These are phyloP conservation scores for Pleurotus sapidus DNA, from an alignment of 768 basidiomycete genomes.

Conservation along the genomic window DNA sequence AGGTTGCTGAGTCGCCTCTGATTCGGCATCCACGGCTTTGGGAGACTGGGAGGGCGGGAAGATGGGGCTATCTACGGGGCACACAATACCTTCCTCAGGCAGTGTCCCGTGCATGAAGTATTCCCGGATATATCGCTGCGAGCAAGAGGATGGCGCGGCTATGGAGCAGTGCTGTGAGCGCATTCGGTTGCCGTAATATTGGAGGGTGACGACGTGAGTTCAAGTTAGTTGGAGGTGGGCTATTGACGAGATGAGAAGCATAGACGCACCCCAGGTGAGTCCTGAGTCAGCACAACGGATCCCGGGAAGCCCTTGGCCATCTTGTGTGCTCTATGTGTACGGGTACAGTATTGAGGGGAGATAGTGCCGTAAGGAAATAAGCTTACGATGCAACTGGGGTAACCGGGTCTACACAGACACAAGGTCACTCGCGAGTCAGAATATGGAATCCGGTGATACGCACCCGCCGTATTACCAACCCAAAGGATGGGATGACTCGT, in stretches of 20 bases:
- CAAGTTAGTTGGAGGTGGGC: too few species aligned
- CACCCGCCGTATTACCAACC: constrained; percentile 38
- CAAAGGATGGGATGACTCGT: constrained; percentile 37
- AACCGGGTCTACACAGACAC: constrained; percentile 22
- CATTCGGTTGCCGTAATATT: neutral
- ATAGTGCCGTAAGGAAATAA: neutral
- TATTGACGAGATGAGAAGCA: neutral
- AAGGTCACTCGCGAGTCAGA: neutral
- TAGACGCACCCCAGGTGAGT: constrained; percentile 33
- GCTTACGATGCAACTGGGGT: constrained; percentile 25
- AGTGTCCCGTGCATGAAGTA: constrained; percentile 40
- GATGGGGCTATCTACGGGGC: constrained; percentile 25
- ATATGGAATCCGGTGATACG: neutral
- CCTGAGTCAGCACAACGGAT: constrained; percentile 40
- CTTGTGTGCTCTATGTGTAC: constrained; percentile 30
- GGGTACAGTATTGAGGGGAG: neutral
- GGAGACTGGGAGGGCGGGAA: constrained; percentile 14
- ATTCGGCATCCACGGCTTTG: too few species aligned
- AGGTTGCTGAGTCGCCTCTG: neutral
- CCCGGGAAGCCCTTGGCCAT: constrained; percentile 31
- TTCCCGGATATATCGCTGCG: constrained; percentile 25
- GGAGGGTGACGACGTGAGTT: too few species aligned
- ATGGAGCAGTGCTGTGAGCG: constrained; percentile 16
- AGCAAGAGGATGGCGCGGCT: constrained; percentile 19
- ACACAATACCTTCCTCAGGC: constrained; percentile 37